Conservation (phyloP, 1,284 basidiomycete genomes). For the Puccinia horiana region DNA sequence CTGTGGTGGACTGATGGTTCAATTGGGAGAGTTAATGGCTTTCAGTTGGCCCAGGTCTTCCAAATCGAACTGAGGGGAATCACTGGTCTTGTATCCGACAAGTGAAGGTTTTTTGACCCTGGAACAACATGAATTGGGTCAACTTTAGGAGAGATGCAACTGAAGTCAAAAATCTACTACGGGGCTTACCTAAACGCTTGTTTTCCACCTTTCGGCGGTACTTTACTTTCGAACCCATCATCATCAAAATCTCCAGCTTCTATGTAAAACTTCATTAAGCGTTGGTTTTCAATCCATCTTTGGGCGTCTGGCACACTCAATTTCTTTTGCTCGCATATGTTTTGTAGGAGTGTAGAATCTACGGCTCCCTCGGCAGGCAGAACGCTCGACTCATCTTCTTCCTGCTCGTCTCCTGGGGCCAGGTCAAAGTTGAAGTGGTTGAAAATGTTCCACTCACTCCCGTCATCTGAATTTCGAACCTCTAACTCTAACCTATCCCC, state of each 20-base stretch:
- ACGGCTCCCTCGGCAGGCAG: slow-evolving; percentile 10
- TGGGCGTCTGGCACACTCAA: slow-evolving; percentile 8
- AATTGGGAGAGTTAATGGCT: slow-evolving; percentile 10
- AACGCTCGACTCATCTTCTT: slow-evolving; percentile 28
- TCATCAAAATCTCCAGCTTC: slow-evolving; percentile 49
- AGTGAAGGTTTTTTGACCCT: slow-evolving; percentile 22
- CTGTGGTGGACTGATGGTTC: not conserved
- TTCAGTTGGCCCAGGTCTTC: not conserved
- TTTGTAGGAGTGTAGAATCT: not conserved
- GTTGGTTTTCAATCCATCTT: slow-evolving; percentile 11
- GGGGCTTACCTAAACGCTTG: slow-evolving; percentile 44
- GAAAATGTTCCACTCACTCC: slow-evolving; percentile 47
- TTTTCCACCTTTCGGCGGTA: slow-evolving; percentile 48
- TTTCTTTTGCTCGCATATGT: slow-evolving; percentile 21
- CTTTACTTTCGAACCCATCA: slow-evolving; percentile 50
- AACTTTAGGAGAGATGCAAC: not conserved
- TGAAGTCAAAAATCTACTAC: not conserved
- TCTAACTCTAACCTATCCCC: slow-evolving; percentile 37
- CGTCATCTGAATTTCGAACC: slow-evolving; percentile 37
- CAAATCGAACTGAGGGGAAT: slow-evolving; percentile 16
- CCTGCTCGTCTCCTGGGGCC: slow-evolving; percentile 40
- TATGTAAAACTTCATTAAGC: slow-evolving; percentile 38
- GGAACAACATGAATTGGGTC: not conserved
- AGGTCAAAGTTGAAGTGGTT: slow-evolving; percentile 36
- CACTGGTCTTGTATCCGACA: not conserved